These are phyloP conservation scores for Protomyces pachydermus DNA, from an alignment of 1,139 yeast species.

Conservation along the genomic window DNA sequence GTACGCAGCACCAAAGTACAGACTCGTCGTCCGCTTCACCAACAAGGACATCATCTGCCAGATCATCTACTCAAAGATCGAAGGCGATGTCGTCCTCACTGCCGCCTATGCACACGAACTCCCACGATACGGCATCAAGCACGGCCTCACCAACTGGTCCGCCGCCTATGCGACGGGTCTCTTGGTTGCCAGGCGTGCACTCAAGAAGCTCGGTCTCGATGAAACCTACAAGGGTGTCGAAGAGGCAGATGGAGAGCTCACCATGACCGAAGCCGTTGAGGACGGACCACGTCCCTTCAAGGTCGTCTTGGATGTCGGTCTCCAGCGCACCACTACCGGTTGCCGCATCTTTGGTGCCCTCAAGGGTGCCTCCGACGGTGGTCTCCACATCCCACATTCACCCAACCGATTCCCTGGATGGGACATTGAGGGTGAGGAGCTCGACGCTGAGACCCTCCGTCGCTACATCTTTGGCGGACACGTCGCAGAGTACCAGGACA, in stretches of 20 bases:
- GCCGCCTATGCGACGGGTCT: slow-evolving; percentile 99
- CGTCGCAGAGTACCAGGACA: slow-evolving; percentile 99
- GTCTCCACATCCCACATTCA: slow-evolving; percentile 98
- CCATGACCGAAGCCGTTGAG: slow-evolving; percentile 89
- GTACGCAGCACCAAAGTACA: slow-evolving; percentile 99
- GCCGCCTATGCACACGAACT: slow-evolving; percentile 99
- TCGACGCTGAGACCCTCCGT: slow-evolving; percentile 96
- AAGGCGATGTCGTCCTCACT: slow-evolving; percentile 93
- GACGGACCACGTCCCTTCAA: slow-evolving; percentile 99
- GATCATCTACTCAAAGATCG: slow-evolving; percentile 91
- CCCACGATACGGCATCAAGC: slow-evolving; percentile 95
- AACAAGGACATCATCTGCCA: slow-evolving; percentile 99
- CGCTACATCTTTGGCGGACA: slow-evolving; percentile 99
- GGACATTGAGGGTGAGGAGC: slow-evolving; percentile 98
- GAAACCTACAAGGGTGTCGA: slow-evolving; percentile 98
- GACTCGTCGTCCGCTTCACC: slow-evolving; percentile 99
- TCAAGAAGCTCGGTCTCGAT: slow-evolving; percentile 95
- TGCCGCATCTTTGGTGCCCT: slow-evolving; percentile 99
- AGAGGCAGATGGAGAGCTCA: slow-evolving; percentile 99
- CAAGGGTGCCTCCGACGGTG: slow-evolving; percentile 99
- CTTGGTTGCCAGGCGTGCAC: slow-evolving; percentile 98
- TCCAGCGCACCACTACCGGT: slow-evolving; percentile 99
- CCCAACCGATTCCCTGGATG: slow-evolving; percentile 99
- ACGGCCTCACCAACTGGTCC: slow-evolving; percentile 99
- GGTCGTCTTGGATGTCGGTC: slow-evolving; percentile 98